These are phyloP conservation scores for Aspergillus heteromorphus DNA, from an alignment of 495 filamentous ascomycete genomes.

Conservation along the genomic window DNA sequence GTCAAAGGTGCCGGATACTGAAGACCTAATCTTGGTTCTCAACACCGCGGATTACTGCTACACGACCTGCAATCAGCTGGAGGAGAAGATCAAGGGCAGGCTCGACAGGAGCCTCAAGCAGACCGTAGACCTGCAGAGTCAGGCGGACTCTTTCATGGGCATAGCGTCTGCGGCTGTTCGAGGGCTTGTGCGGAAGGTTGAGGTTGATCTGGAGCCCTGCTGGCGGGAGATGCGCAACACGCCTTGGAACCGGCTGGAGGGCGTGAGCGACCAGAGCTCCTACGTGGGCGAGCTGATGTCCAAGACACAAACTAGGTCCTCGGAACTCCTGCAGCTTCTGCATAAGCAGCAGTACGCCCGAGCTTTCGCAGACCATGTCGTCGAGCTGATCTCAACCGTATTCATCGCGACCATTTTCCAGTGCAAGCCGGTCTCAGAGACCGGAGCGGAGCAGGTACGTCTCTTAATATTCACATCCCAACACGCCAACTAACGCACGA, in stretches of 20 bases:
- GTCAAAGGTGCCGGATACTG: conserved; percentile 53
- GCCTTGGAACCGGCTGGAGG: conserved; percentile 91
- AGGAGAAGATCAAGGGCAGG: conserved; percentile 87
- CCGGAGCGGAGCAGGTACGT: conserved; percentile 85
- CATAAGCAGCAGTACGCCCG: conserved; percentile 90
- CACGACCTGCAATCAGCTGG: conserved; percentile 81
- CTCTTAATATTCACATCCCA: not conserved
- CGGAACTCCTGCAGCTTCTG: conserved; percentile 71
- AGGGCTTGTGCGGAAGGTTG: conserved; percentile 75
- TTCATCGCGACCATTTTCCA: conserved; percentile 83
- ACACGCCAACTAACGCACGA: conserved; percentile 2
- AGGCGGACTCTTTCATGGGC: conserved; percentile 92
- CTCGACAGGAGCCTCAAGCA: conserved; percentile 72
- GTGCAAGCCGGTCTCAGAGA: conserved; percentile 84
- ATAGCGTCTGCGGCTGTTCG: conserved; percentile 85
- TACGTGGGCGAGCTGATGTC: conserved; percentile 79
- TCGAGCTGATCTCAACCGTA: conserved; percentile 72
- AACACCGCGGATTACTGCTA: conserved; percentile 99
- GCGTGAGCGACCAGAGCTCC: conserved; percentile 89
- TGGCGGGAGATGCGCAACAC: conserved; percentile 98
- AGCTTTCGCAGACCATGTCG: conserved; percentile 89
- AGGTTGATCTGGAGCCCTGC: conserved; percentile 71
- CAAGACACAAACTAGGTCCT: conserved; percentile 60
- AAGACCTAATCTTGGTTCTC: conserved; percentile 78
- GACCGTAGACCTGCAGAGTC: conserved; percentile 81